Conservation (phyloP, 257 asterid species). For the Solanum ossicruentum region DNA sequence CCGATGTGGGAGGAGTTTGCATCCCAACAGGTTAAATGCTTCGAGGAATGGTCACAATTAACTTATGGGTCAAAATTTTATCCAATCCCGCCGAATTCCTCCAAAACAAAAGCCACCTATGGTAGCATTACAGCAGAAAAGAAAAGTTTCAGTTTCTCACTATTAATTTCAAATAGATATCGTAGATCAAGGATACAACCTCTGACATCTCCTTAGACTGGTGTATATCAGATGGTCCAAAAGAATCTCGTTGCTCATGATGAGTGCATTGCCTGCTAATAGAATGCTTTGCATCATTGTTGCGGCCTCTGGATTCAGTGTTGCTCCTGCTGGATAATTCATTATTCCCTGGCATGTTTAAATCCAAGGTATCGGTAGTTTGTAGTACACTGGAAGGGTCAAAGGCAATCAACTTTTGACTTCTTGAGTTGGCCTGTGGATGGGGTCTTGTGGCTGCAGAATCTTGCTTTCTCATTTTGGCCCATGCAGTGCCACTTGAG, state of each 20-base stretch:
- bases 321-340: slow-evolving; percentile 5
- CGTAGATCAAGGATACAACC: not conserved
- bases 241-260: not conserved
- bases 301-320: not conserved
- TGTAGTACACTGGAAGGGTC: slow-evolving; percentile 16
- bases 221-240: not conserved
- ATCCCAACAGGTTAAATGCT: too few relatives aligned
- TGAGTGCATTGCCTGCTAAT: not conserved
- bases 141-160: not conserved
- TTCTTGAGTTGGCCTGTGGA: slow-evolving; percentile 16
- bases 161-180: not conserved
- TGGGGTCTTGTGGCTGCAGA: slow-evolving; percentile 34
- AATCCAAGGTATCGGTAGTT: slow-evolving; percentile 6
- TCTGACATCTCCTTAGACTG: not conserved
- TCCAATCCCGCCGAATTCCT: not conserved
- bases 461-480: slow-evolving; percentile 31
- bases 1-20: too few relatives aligned
- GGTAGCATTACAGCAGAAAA: not conserved
- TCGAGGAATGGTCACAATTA: not conserved
- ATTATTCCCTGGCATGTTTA: slow-evolving; percentile 15
- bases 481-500: slow-evolving; percentile 42
- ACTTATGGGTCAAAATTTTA: not conserved
- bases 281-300: not conserved
- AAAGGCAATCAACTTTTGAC: slow-evolving; percentile 5
- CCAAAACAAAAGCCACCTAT: not conserved